A percentile compares a stretch with the other conserved stretches of the same genome.
These are phyloP conservation scores for Spinacia oleracea DNA, from an alignment of 179 eudicot species.

Conservation along the genomic window DNA sequence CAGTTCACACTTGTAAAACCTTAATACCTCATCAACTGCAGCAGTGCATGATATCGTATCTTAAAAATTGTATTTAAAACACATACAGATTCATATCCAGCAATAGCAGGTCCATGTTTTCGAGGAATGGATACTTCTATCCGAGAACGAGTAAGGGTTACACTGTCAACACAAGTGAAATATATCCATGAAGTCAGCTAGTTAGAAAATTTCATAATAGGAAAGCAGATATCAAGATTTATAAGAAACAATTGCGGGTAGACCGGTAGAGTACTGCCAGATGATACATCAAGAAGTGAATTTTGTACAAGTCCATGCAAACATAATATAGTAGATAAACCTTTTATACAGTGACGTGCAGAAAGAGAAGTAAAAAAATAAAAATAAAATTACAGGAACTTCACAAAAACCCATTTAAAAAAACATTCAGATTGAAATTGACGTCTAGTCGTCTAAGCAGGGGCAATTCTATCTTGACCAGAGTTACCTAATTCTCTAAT, in stretches of 20 bases:
- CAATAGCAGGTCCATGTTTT: slow-evolving; percentile 92
- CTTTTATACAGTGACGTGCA: not conserved
- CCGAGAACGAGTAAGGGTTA: slow-evolving; percentile 80
- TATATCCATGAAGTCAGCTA: slow-evolving; percentile 7
- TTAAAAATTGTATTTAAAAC: not conserved
- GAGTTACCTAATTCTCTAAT: too few species aligned
- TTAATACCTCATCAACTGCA: not conserved
- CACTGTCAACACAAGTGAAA: slow-evolving; percentile 37
- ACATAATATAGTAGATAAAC: not conserved
- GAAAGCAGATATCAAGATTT: not conserved
- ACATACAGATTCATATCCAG: slow-evolving; percentile 94
- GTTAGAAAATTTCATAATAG: not conserved
- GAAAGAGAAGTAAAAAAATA: not conserved
- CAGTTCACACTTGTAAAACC: not conserved
- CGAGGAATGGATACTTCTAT: slow-evolving; percentile 91
- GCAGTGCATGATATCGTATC: not conserved
- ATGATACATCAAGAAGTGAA: not conserved
- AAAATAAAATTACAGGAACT: too few species aligned
- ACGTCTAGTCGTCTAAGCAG: not conserved
- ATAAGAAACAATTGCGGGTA: too few species aligned
- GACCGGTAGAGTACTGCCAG: not conserved
- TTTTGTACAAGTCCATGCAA: not conserved
- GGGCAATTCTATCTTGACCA: not conserved
- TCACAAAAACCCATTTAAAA: not conserved
- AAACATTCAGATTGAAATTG: not conserved